These are phyloP conservation scores for Silene uniflora DNA, from an alignment of 148 eudicot species.

Conservation along the genomic window DNA sequence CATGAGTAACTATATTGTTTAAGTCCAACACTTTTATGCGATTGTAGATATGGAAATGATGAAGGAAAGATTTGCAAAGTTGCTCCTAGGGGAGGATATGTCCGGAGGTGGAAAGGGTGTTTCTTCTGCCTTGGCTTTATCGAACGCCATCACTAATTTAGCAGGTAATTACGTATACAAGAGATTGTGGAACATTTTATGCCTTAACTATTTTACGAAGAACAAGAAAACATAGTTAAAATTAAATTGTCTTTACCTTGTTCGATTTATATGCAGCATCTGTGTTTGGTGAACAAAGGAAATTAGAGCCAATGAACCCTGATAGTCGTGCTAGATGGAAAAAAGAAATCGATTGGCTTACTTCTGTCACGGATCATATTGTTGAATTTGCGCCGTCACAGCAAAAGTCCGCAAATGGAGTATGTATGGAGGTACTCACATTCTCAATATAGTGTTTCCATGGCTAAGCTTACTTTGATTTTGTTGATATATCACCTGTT, in stretches of 20 bases:
- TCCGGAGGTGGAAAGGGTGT: slow-evolving; percentile 38
- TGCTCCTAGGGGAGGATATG: slow-evolving; percentile 38
- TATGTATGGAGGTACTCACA: slow-evolving; percentile 55
- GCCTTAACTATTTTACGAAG: neutral
- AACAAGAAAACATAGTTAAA: neutral
- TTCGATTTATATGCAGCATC: slow-evolving; percentile 48
- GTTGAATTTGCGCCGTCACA: slow-evolving; percentile 72
- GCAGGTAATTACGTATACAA: slow-evolving; percentile 42
- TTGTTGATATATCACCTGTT: too few species aligned
- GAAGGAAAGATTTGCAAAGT: slow-evolving; percentile 36
- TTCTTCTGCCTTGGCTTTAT: slow-evolving; percentile 36
- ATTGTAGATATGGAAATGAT: slow-evolving; percentile 34
- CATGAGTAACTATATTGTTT: neutral
- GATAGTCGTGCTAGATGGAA: slow-evolving; percentile 65
- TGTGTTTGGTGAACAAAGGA: slow-evolving; percentile 58
- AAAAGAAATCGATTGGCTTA: slow-evolving; percentile 70
- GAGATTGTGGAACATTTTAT: neutral
- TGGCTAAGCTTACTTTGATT: too few species aligned
- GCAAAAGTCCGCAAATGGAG: slow-evolving; percentile 54
- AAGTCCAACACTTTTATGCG: neutral
- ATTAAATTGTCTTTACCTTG: neutral
- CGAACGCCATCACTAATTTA: slow-evolving; percentile 63
- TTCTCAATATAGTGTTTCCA: neutral
- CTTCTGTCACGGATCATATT: slow-evolving; percentile 73
- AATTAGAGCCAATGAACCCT: slow-evolving; percentile 58